phyloP scores from a whole-genome alignment of 805 yeast species.

The Metschnikowia bowlesiae region DNA sequence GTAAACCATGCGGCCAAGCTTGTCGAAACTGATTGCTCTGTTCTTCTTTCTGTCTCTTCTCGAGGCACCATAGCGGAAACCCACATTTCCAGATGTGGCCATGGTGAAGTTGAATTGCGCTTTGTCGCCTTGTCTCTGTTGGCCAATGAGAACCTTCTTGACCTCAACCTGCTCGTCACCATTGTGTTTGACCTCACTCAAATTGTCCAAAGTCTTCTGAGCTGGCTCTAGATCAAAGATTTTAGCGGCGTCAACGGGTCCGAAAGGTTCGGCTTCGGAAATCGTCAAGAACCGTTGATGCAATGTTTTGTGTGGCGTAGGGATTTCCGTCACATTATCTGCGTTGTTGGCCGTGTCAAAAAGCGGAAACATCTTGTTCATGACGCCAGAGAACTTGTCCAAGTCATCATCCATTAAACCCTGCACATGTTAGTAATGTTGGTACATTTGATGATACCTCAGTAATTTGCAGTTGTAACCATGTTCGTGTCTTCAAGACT shows the following conservation, averaged over 20 bases:
- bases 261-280: slow-evolving; percentile 93
- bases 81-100: slow-evolving; percentile 79
- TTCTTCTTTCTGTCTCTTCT: slow-evolving; percentile 84
- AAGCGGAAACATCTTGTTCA: slow-evolving; percentile 82
- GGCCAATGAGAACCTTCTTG: slow-evolving; percentile 45
- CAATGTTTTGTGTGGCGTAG: slow-evolving; percentile 77
- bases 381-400: slow-evolving; percentile 50
- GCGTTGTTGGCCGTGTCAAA: slow-evolving; percentile 40
- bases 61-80: slow-evolving; percentile 87
- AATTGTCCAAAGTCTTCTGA: slow-evolving; percentile 62
- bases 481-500: slow-evolving; percentile 70
- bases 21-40: slow-evolving; percentile 68
- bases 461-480: slow-evolving; percentile 44
- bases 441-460: slow-evolving; percentile 6
- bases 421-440: slow-evolving; percentile 39
- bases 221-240: slow-evolving; percentile 87
- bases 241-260: slow-evolving; percentile 91
- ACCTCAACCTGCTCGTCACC: slow-evolving; percentile 30
- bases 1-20: slow-evolving; percentile 56
- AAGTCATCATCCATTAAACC: slow-evolving; percentile 52
- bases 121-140: slow-evolving; percentile 64
- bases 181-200: slow-evolving; percentile 57
- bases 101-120: slow-evolving; percentile 68
- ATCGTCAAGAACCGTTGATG: slow-evolving; percentile 81
- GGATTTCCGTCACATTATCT: slow-evolving; percentile 91